Percentiles rank a stretch among this genome's conserved stretches.
phyloP scores from a whole-genome alignment of 805 yeast species.

The Zygosaccharomyces lentus region DNA sequence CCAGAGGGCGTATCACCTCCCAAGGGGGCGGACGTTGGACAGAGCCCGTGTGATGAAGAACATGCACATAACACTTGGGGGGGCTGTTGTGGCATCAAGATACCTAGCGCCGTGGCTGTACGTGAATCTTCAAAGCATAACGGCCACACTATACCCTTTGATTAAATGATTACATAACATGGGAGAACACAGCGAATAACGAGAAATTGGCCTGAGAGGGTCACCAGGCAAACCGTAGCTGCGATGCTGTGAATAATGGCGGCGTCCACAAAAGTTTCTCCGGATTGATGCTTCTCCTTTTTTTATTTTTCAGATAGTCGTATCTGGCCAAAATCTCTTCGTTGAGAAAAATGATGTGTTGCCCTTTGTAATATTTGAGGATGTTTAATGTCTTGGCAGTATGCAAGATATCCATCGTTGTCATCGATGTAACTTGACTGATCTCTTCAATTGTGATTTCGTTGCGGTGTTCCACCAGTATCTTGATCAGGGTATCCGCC shows the following conservation, averaged over 20 bases:
- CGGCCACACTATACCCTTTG: constrained; percentile 58
- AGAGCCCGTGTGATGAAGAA: constrained; percentile 15
- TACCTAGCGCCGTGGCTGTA: constrained; percentile 95
- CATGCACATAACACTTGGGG: constrained; percentile 69
- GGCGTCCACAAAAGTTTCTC: constrained; percentile 82
- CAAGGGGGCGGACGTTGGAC: constrained; percentile 35
- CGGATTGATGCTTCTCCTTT: constrained; percentile 73
- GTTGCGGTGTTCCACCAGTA: constrained; percentile 59
- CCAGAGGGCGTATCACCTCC: constrained; percentile 62
- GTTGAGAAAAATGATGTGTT: constrained; percentile 82
- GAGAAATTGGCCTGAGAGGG: neutral
- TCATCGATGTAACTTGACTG: constrained; percentile 83
- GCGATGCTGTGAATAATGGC: constrained; percentile 91
- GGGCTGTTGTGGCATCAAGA: constrained; percentile 94
- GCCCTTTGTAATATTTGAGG: constrained; percentile 90
- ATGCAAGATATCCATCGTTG: constrained; percentile 91
- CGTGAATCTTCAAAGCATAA: constrained; percentile 45
- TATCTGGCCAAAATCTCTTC: constrained; percentile 76
- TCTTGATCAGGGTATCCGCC: constrained; percentile 81
- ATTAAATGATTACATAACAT: constrained; percentile 35
- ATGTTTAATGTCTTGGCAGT: constrained; percentile 89
- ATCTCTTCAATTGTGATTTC: constrained; percentile 88
- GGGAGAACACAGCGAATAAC: constrained; percentile 1
- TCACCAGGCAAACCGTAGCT: constrained; percentile 92
- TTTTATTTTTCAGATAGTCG: constrained; percentile 64